These are phyloP conservation scores for Epithele typhae DNA, from an alignment of 768 basidiomycete genomes.

Conservation along the genomic window DNA sequence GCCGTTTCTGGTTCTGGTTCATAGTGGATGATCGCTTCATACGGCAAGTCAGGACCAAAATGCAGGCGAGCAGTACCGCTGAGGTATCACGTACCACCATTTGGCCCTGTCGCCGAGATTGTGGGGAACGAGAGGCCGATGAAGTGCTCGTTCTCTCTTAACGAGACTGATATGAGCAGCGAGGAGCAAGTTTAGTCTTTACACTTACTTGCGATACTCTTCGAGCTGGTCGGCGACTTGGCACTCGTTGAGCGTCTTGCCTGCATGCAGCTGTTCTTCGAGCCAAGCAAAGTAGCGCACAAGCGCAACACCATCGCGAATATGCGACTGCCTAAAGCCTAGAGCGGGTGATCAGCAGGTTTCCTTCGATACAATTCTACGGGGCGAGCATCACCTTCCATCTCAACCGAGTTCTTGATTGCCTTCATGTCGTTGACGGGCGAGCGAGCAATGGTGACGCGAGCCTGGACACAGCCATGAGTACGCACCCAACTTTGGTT, in stretches of 20 bases:
- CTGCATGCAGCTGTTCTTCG: conserved; percentile 71
- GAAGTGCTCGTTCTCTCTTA: conserved; percentile 73
- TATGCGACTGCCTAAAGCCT: conserved; percentile 85
- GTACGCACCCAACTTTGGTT: conserved; percentile 20
- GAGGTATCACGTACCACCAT: conserved; percentile 58
- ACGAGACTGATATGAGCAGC: background rate
- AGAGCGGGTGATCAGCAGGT: conserved; percentile 21
- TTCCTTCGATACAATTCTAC: too few relatives aligned
- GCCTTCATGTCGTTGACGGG: conserved; percentile 78
- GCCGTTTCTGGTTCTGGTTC: conserved; percentile 70
- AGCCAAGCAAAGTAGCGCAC: conserved; percentile 93
- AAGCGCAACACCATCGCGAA: conserved; percentile 87
- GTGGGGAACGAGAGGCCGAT: conserved; percentile 88
- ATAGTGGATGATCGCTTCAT: conserved; percentile 89
- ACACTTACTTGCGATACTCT: conserved; percentile 70
- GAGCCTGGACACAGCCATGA: conserved; percentile 38
- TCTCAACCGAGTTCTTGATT: conserved; percentile 75
- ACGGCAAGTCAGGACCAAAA: background rate
- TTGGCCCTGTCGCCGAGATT: conserved; percentile 90
- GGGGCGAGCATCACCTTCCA: conserved; percentile 35
- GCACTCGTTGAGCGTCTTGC: conserved; percentile 65
- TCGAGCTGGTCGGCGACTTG: conserved; percentile 78
- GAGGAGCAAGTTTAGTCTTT: background rate
- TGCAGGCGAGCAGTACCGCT: too few relatives aligned
- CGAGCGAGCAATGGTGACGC: conserved; percentile 58